Percentiles rank a stretch among this genome's conserved stretches.
Evolutionary conservation across 176 grass and related monocot species (phyloP).

Genomic region (Musa itinerans): DNA sequence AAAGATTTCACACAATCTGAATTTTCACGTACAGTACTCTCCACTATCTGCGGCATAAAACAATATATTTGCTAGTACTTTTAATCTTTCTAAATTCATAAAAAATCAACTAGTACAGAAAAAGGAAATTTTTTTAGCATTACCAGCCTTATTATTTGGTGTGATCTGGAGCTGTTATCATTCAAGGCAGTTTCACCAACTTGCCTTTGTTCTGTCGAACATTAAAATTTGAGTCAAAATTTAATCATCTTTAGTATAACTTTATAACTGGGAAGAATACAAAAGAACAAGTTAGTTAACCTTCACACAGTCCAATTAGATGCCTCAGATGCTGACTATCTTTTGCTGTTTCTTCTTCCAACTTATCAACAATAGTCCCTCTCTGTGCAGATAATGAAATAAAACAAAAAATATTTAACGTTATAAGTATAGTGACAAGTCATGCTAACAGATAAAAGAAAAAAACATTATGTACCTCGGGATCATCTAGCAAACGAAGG

Average conservation of each 20-base stretch:
- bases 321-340: conserved; percentile 72
- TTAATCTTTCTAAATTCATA: not conserved
- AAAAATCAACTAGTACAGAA: conserved; percentile 6
- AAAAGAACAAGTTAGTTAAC: conserved; percentile 21
- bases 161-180: conserved; percentile 89
- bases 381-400: conserved; percentile 40
- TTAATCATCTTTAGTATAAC: conserved; percentile 8
- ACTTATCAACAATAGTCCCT: conserved; percentile 88
- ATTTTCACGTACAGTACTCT: conserved; percentile 67
- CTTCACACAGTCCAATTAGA: conserved; percentile 89
- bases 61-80: conserved; percentile 28
- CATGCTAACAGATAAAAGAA: not conserved
- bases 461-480: conserved; percentile 49
- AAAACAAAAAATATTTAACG: conserved; percentile 2
- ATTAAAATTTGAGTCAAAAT: conserved; percentile 3
- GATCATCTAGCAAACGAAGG: conserved; percentile 93
- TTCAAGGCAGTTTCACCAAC: conserved; percentile 95
- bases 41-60: conserved; percentile 55
- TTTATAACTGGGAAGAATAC: not conserved
- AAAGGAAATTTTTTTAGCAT: not conserved
- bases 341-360: conserved; percentile 75
- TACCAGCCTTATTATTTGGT: conserved; percentile 99
- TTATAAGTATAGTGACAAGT: not conserved
- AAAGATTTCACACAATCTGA: conserved; percentile 93
- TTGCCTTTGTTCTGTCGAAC: conserved; percentile 84